phyloP scores from a whole-genome alignment of 1,284 basidiomycete genomes.

The Sanghuangporus weigelae region DNA sequence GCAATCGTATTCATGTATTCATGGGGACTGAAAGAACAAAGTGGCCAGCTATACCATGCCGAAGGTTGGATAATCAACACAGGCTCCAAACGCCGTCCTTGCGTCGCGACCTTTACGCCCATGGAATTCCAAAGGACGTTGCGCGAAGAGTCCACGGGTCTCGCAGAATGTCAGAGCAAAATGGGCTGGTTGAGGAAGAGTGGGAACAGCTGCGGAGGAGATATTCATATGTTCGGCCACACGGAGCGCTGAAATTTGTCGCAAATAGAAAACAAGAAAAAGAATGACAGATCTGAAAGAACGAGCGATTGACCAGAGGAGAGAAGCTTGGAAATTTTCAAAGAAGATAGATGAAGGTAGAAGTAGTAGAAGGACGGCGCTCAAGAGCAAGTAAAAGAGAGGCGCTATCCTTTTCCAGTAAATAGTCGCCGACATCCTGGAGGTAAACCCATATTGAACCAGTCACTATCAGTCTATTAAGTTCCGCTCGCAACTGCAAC shows the following conservation, averaged over 20 bases:
- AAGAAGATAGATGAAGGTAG: background rate
- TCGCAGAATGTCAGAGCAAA: background rate
- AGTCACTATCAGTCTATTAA: too few species aligned
- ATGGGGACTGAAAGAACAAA: background rate
- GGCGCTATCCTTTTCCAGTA: too few species aligned
- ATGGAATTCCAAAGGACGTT: background rate
- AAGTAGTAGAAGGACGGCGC: background rate
- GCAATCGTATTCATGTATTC: background rate
- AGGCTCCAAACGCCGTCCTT: background rate
- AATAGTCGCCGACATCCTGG: too few species aligned
- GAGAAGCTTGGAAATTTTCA: background rate
- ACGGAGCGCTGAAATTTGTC: background rate
- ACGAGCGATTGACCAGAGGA: background rate
- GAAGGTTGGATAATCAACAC: background rate
- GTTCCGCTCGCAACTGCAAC: too few species aligned
- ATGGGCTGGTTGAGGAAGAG: background rate
- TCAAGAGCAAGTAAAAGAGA: background rate
- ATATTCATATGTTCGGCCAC: background rate
- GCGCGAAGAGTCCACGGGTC: background rate
- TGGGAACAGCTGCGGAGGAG: background rate
- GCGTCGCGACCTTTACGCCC: background rate
- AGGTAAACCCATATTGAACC: too few species aligned
- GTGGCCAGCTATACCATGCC: background rate
- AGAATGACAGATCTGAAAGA: background rate
- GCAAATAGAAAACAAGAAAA: background rate